phyloP scores from a whole-genome alignment of 768 basidiomycete species.

The Zangia roseola region DNA sequence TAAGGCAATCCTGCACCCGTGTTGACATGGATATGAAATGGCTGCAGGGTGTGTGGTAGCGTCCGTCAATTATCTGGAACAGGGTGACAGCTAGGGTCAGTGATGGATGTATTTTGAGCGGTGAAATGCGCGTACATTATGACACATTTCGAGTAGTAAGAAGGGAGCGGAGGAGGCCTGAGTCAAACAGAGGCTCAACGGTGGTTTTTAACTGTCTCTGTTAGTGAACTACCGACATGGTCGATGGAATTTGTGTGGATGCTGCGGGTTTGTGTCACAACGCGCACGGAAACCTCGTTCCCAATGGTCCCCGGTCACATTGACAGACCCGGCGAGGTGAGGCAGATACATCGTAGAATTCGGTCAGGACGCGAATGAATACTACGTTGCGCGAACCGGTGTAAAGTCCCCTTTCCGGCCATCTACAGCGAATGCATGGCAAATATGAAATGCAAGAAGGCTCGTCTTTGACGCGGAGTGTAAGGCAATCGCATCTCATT shows the following conservation, averaged over 20 bases:
- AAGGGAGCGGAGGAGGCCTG: constrained; percentile 19
- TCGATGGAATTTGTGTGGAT: constrained; percentile 30
- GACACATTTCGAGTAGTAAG: constrained; percentile 52
- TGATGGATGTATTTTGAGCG: background rate
- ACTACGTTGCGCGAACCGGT: constrained; percentile 21
- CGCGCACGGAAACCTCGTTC: constrained; percentile 41
- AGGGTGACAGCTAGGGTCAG: background rate
- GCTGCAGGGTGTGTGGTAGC: constrained; percentile 65
- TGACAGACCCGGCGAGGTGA: constrained; percentile 36
- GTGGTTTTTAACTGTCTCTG: constrained; percentile 16
- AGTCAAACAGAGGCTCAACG: constrained; percentile 13
- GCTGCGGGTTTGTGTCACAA: constrained; percentile 29
- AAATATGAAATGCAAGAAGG: constrained; percentile 11
- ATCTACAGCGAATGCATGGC: constrained; percentile 11
- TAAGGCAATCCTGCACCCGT: constrained; percentile 62
- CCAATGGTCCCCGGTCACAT: constrained; percentile 32
- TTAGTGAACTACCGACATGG: constrained; percentile 13
- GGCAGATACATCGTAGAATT: constrained; percentile 29
- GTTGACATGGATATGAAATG: constrained; percentile 77
- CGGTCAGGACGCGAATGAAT: constrained; percentile 18
- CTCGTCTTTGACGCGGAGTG: constrained; percentile 5
- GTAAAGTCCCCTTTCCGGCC: constrained; percentile 7
- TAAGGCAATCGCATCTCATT: background rate
- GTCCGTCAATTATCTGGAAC: constrained; percentile 70
- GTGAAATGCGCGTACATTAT: constrained; percentile 53